Evolutionary conservation across 176 grass and related monocot genomes (phyloP).

Genomic region (Saccharum spontaneum): DNA sequence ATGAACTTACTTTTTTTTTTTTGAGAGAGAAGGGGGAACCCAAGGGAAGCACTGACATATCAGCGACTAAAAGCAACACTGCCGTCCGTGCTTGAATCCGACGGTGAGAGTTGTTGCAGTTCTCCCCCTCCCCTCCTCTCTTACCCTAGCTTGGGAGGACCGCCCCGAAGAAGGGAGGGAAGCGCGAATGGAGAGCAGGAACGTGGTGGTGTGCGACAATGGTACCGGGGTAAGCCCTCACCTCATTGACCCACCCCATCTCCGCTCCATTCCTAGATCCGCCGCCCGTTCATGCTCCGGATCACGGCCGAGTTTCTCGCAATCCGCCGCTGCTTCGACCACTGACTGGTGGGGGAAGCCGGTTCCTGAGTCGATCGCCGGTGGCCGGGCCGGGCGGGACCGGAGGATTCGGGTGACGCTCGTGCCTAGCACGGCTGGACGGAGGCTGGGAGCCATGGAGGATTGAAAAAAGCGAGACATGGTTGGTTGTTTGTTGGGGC

Average conservation of each 20-base stretch:
- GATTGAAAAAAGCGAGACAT: background rate
- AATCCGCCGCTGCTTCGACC: background rate
- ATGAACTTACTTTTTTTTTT: too few relatives aligned
- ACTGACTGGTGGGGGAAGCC: background rate
- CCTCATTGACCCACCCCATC: background rate
- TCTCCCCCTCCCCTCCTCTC: too few relatives aligned
- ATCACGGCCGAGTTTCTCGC: background rate
- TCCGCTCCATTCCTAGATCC: slow-evolving; percentile 3
- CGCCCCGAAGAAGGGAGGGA: background rate
- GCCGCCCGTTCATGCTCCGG: background rate
- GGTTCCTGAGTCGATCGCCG: too few relatives aligned
- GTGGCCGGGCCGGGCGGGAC: background rate
- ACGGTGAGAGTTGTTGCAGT: too few relatives aligned
- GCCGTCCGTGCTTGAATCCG: too few relatives aligned
- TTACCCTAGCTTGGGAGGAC: background rate
- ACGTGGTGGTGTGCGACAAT: slow-evolving; percentile 86
- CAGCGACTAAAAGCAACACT: too few relatives aligned
- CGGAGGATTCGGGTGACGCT: background rate
- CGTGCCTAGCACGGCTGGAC: background rate
- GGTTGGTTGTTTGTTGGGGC: background rate
- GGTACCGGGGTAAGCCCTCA: slow-evolving; percentile 66
- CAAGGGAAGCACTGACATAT: too few relatives aligned
- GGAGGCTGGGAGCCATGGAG: background rate
- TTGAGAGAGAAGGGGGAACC: too few relatives aligned
- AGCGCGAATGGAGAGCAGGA: slow-evolving; percentile 61